Evolutionary conservation across 495 filamentous ascomycete genomes (phyloP).

Genomic region (Aspergillus sclerotioniger): DNA sequence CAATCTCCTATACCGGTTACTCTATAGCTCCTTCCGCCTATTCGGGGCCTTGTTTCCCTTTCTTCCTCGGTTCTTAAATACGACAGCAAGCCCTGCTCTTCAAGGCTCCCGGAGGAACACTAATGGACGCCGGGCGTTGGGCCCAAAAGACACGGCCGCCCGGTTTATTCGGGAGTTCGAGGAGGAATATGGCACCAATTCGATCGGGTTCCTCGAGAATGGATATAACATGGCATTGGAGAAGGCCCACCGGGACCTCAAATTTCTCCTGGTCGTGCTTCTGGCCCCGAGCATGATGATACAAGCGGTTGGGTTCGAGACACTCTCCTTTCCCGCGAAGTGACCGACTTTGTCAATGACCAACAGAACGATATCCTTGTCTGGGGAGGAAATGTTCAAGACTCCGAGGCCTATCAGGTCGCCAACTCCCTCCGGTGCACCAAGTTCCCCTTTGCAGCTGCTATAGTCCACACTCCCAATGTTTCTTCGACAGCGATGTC

Average conservation of each 20-base stretch:
- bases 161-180: constrained; percentile 90
- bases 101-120: constrained; percentile 57
- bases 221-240: constrained; percentile 91
- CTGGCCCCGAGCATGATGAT: constrained; percentile 89
- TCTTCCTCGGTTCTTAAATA: constrained; percentile 67
- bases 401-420: constrained; percentile 92
- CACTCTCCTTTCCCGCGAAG: constrained; percentile 73
- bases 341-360: constrained; percentile 69
- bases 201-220: constrained; percentile 73
- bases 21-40: constrained; percentile 60
- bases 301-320: constrained; percentile 78
- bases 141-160: constrained; percentile 82
- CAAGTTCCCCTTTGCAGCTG: constrained; percentile 84
- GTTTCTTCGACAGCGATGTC: constrained; percentile 84
- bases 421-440: constrained; percentile 76
- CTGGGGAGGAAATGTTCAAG: constrained; percentile 89
- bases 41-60: constrained; percentile 78
- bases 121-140: constrained; percentile 67
- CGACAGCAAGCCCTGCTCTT: constrained; percentile 46
- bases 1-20: constrained; percentile 67
- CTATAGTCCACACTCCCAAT: constrained; percentile 80
- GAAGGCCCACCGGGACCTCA: constrained; percentile 82
- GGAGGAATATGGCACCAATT: constrained; percentile 76
- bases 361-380: constrained; percentile 72
- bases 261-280: constrained; percentile 82